These are phyloP conservation scores for Microcos paniculata DNA, from an alignment of 345 rosid species.

Conservation along the genomic window DNA sequence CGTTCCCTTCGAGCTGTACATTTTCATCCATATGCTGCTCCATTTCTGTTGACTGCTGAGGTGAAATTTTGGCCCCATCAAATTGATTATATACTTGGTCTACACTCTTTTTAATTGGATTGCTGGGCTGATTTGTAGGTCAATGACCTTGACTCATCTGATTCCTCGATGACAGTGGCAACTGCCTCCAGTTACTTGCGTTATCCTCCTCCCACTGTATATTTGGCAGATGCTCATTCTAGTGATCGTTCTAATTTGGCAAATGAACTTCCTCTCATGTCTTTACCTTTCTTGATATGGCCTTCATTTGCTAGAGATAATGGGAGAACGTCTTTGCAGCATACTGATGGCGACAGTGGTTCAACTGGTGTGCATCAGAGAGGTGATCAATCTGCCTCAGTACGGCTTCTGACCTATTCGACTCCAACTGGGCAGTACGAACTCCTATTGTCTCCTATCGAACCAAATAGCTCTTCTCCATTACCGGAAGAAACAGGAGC, in stretches of 20 bases:
- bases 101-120: slow-evolving; percentile 18
- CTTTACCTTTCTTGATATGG: slow-evolving; percentile 47
- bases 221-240: slow-evolving; percentile 52
- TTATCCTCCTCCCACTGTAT: slow-evolving; percentile 66
- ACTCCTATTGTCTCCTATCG: slow-evolving; percentile 54
- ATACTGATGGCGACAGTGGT: slow-evolving; percentile 34
- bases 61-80: slow-evolving; percentile 31
- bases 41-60: slow-evolving; percentile 79
- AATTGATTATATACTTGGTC: slow-evolving; percentile 22
- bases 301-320: slow-evolving; percentile 51
- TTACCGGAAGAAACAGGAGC: slow-evolving; percentile 34
- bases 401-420: slow-evolving; percentile 44
- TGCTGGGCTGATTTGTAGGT: slow-evolving; percentile 53
- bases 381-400: slow-evolving; percentile 48
- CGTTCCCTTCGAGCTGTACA: slow-evolving; percentile 80
- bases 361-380: slow-evolving; percentile 40
- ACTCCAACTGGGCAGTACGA: slow-evolving; percentile 52
- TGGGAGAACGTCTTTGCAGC: slow-evolving; percentile 43
- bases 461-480: slow-evolving; percentile 39
- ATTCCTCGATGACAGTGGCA: slow-evolving; percentile 61
- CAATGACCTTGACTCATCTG: slow-evolving; percentile 78
- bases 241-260: slow-evolving; percentile 43
- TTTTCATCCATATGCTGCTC: slow-evolving; percentile 74
- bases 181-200: slow-evolving; percentile 62
- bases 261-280: slow-evolving; percentile 52